A percentile compares a stretch with the other conserved stretches of the same genome.
phyloP scores from a whole-genome alignment of 2,329 filamentous ascomycete genomes.

The Pseudogymnoascus sp. region DNA sequence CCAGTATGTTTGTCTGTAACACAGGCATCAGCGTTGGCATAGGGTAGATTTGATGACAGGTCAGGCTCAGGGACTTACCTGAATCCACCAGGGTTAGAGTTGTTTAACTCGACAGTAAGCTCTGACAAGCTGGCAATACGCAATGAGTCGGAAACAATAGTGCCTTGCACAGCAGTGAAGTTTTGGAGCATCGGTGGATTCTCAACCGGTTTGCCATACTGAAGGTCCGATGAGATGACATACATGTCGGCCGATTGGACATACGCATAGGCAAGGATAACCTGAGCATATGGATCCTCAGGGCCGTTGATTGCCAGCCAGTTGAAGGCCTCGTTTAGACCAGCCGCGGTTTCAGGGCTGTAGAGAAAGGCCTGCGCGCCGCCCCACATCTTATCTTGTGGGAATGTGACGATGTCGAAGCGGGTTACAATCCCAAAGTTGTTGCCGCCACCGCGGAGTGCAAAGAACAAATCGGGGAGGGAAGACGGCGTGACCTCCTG shows the following conservation, averaged over 20 bases:
- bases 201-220: slow-evolving; percentile 10
- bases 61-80: not conserved
- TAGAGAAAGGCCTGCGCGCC: slow-evolving; percentile 8
- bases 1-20: slow-evolving; percentile 14
- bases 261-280: slow-evolving; percentile 20
- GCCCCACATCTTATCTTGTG: slow-evolving; percentile 12
- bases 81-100: slow-evolving; percentile 18
- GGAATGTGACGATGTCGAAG: slow-evolving; percentile 35
- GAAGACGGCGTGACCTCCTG: slow-evolving; percentile 20
- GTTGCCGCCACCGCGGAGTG: slow-evolving; percentile 48
- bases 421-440: slow-evolving; percentile 46
- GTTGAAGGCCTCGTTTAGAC: not conserved
- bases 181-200: slow-evolving; percentile 15
- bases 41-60: not conserved
- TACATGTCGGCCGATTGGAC: slow-evolving; percentile 1
- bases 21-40: not conserved
- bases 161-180: slow-evolving; percentile 14
- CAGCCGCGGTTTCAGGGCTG: not conserved
- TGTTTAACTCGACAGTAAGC: slow-evolving; percentile 17
- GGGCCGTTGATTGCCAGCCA: not conserved
- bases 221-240: slow-evolving; percentile 10
- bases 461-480: slow-evolving; percentile 41
- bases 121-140: slow-evolving; percentile 15
- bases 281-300: slow-evolving; percentile 22
- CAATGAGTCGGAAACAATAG: slow-evolving; percentile 14